Conservation (phyloP, 2,329 filamentous ascomycete species). For the Chaetomium globosum region DNA sequence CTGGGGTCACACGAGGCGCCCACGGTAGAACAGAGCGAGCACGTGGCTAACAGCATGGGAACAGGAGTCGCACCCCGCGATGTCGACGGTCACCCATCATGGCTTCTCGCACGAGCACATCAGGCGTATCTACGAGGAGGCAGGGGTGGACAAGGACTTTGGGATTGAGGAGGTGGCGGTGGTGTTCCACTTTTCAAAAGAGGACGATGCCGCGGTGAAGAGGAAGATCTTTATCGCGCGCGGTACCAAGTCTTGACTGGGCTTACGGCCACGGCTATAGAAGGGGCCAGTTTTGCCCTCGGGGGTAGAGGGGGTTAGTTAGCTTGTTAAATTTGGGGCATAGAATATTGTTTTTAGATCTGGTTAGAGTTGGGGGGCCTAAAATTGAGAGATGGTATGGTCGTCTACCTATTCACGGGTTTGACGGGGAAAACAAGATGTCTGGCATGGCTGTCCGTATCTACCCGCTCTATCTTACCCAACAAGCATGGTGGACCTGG, state of each 20-base stretch:
- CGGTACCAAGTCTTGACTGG: constrained; percentile 47
- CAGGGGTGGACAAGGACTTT: constrained; percentile 62
- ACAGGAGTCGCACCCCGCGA: constrained; percentile 31
- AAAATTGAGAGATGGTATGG: neutral
- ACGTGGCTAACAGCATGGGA: neutral
- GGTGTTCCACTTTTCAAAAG: constrained; percentile 34
- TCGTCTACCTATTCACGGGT: neutral
- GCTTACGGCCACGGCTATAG: neutral
- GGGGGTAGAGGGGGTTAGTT: too few species aligned
- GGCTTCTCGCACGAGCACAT: constrained; percentile 67
- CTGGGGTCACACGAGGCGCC: too few species aligned
- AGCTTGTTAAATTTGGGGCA: neutral
- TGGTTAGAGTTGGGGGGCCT: neutral
- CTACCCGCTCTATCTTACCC: neutral
- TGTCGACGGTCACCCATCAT: constrained; percentile 62
- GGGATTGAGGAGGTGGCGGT: constrained; percentile 50
- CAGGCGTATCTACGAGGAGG: constrained; percentile 62
- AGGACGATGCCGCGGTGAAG: constrained; percentile 45
- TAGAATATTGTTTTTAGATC: neutral
- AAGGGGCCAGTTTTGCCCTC: neutral
- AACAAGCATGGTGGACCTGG: neutral
- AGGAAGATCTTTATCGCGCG: constrained; percentile 55
- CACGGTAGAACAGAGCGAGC: neutral
- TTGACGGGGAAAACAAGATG: neutral
- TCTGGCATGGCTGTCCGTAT: neutral